phyloP scores from a whole-genome alignment of 1,284 basidiomycete species.

The Apiotrichum gamsii region DNA sequence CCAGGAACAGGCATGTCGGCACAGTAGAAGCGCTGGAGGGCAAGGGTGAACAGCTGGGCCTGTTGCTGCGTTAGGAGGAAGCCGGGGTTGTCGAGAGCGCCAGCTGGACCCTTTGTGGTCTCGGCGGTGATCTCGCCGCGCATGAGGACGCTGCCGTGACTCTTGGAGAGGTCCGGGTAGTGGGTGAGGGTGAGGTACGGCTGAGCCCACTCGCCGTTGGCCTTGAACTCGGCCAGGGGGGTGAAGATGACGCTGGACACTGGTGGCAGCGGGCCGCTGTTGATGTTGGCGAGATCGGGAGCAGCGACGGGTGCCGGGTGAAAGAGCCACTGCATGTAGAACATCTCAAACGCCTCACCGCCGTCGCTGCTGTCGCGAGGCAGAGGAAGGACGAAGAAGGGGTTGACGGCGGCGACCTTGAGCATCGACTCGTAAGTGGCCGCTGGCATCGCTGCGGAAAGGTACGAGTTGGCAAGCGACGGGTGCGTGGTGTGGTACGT shows the following conservation, averaged over 20 bases:
- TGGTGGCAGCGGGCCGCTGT: slow-evolving; percentile 40
- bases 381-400: slow-evolving; percentile 72
- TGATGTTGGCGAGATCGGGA: neutral
- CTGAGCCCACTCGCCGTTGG: slow-evolving; percentile 76
- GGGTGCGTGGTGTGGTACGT: slow-evolving; percentile 73
- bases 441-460: slow-evolving; percentile 71
- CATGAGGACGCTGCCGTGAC: slow-evolving; percentile 78
- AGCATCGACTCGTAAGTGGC: slow-evolving; percentile 68
- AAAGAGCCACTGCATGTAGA: slow-evolving; percentile 78
- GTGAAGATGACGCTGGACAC: slow-evolving; percentile 73
- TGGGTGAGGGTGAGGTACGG: slow-evolving; percentile 85
- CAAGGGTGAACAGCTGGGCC: slow-evolving; percentile 70
- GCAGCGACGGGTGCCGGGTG: slow-evolving; percentile 56
- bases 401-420: slow-evolving; percentile 57
- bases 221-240: slow-evolving; percentile 89
- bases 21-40: slow-evolving; percentile 72
- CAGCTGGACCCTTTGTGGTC: slow-evolving; percentile 26
- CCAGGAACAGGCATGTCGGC: slow-evolving; percentile 19
- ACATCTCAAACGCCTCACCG: slow-evolving; percentile 67
- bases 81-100: slow-evolving; percentile 33
- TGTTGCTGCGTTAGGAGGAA: slow-evolving; percentile 70
- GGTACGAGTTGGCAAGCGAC: slow-evolving; percentile 69
- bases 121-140: slow-evolving; percentile 81
- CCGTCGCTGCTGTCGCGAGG: slow-evolving; percentile 49
- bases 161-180: slow-evolving; percentile 78